phyloP scores from a whole-genome alignment of 2,329 filamentous ascomycete species.

The Aspergillus tanneri region DNA sequence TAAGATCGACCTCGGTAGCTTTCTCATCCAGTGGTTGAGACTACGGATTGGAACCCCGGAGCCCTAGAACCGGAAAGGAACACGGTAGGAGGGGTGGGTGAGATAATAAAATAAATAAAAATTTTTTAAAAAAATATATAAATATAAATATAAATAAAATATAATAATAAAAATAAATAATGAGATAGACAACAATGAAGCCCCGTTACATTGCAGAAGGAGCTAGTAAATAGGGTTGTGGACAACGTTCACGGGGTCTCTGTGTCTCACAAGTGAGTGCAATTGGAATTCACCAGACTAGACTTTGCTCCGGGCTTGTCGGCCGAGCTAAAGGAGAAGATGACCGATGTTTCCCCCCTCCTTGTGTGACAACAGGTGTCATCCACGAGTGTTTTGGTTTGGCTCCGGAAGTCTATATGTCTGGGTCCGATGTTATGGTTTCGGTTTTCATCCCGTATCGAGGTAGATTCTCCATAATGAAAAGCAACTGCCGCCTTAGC shows the following conservation, averaged over 20 bases:
- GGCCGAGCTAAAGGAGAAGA: background rate
- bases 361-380: conserved; percentile 2
- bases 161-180: background rate
- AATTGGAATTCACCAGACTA: background rate
- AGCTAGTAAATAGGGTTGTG: background rate
- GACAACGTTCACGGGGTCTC: background rate
- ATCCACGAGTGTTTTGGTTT: background rate
- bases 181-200: conserved; percentile 10
- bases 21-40: background rate
- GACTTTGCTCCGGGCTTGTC: no score
- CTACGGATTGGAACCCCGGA: background rate
- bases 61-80: background rate
- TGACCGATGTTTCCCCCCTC: background rate
- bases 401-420: no score
- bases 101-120: no score
- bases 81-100: no score
- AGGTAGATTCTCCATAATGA: background rate
- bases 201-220: conserved; percentile 22
- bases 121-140: background rate
- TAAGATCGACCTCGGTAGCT: no score
- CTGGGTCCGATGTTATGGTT: no score
- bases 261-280: background rate
- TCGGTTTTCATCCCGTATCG: background rate
- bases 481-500: background rate
- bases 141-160: background rate